These are phyloP conservation scores for Climacium dendroides DNA, from an alignment of 225 moss, liverwort and hornwort species.

Conservation along the genomic window DNA sequence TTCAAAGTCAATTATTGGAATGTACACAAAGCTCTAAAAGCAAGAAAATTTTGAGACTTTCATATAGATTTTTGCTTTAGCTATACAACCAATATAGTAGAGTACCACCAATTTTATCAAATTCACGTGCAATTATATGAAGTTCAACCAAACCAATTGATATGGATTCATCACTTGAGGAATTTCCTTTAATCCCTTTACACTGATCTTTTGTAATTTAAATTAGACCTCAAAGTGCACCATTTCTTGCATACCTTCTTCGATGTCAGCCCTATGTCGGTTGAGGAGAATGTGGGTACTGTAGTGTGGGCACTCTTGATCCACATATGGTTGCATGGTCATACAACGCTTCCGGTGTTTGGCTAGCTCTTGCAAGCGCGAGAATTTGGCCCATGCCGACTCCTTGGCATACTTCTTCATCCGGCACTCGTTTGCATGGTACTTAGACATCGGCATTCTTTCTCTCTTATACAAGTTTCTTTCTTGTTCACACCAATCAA, in stretches of 20 bases:
- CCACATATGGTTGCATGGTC: not conserved
- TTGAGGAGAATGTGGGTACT: not conserved
- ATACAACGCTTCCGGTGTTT: not conserved
- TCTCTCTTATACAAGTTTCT: too few relatives aligned
- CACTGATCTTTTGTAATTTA: not conserved
- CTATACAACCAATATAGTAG: rapidly evolving
- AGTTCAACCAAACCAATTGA: not conserved
- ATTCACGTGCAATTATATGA: too few relatives aligned
- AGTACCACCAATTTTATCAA: not conserved
- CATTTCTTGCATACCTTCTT: not conserved
- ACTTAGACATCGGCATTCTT: not conserved
- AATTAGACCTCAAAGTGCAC: not conserved
- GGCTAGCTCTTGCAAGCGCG: not conserved
- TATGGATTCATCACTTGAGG: not conserved
- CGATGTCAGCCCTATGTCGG: not conserved
- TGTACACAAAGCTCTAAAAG: not conserved
- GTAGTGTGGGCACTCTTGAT: not conserved
- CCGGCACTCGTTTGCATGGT: not conserved
- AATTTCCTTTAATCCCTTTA: not conserved
- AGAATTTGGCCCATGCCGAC: not conserved
- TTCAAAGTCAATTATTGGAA: not conserved
- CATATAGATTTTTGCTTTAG: rapidly evolving
- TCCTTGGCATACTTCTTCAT: conserved; percentile 6
- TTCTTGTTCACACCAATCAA: not conserved
- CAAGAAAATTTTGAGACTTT: not conserved